phyloP scores from a whole-genome alignment of 2,329 filamentous ascomycete genomes.

The Pseudopithomyces chartarum region DNA sequence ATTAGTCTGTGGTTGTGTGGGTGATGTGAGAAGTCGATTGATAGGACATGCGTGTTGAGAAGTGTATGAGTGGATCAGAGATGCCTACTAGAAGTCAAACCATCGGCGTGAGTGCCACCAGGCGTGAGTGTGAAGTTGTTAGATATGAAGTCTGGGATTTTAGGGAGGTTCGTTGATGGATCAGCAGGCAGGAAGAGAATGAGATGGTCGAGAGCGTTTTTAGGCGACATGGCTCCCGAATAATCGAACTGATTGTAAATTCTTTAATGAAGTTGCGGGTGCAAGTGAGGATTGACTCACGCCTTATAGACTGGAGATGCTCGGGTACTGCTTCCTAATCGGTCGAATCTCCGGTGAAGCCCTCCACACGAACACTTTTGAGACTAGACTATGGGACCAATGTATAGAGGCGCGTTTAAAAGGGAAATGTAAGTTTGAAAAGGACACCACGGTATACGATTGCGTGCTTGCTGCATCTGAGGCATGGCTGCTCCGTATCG shows the following conservation, averaged over 20 bases:
- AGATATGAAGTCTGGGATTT: constrained; percentile 54
- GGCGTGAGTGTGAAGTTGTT: constrained; percentile 62
- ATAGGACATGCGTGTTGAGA: neutral
- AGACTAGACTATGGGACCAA: too few species aligned
- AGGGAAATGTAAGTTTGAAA: too few species aligned
- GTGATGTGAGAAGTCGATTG: too few species aligned
- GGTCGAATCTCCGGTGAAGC: neutral
- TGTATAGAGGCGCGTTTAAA: too few species aligned
- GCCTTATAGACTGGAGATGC: neutral
- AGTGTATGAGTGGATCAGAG: neutral
- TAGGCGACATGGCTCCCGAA: neutral
- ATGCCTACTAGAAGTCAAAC: constrained; percentile 56
- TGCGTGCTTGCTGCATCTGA: neutral
- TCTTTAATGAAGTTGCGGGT: too few species aligned
- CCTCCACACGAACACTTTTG: neutral
- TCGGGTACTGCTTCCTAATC: neutral
- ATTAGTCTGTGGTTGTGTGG: constrained; percentile 30
- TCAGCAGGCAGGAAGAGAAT: constrained; percentile 66
- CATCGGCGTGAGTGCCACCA: constrained; percentile 66
- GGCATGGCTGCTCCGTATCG: neutral
- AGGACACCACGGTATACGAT: neutral
- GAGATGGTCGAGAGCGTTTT: constrained; percentile 62
- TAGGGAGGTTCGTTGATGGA: constrained; percentile 50
- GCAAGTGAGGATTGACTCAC: neutral
- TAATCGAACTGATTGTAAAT: too few species aligned